Percentiles rank a stretch among this genome's conserved stretches.
Conservation (phyloP, 2,329 filamentous ascomycete species). For the Cercospora zeina region DNA sequence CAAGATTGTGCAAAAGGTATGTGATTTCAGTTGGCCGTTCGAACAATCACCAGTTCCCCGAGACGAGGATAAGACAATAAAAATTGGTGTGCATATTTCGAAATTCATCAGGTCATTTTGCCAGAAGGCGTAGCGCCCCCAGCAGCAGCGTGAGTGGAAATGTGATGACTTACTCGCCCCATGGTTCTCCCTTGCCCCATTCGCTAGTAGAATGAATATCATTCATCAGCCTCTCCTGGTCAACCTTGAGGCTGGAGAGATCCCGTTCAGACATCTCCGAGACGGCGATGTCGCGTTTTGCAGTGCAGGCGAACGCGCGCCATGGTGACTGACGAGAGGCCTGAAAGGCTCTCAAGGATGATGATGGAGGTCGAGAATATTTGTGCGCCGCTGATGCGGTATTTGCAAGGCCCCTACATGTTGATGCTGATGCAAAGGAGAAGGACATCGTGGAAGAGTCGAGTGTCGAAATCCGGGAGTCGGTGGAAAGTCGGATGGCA, state of each 20-base stretch:
- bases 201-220: constrained; percentile 66
- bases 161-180: constrained; percentile 61
- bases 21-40: constrained; percentile 26
- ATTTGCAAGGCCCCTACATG: constrained; percentile 14
- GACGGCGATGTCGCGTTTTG: constrained; percentile 43
- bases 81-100: constrained; percentile 29
- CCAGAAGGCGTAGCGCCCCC: constrained; percentile 2
- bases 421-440: constrained; percentile 13
- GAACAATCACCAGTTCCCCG: constrained; percentile 22
- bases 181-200: constrained; percentile 66
- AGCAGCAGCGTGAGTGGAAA: constrained; percentile 2
- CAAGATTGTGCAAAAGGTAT: not conserved
- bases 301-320: constrained; percentile 38
- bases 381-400: not conserved
- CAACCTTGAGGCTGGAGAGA: constrained; percentile 57
- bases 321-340: constrained; percentile 17
- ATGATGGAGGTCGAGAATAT: not conserved
- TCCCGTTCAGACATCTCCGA: constrained; percentile 55
- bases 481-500: constrained; percentile 12
- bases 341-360: not conserved
- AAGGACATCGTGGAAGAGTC: constrained; percentile 13
- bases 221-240: constrained; percentile 61
- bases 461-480: not conserved
- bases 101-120: constrained; percentile 26
- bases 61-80: constrained; percentile 23